Evolutionary conservation across 306 rosid species (phyloP).

Genomic region (Oxytropis ochrocephala): DNA sequence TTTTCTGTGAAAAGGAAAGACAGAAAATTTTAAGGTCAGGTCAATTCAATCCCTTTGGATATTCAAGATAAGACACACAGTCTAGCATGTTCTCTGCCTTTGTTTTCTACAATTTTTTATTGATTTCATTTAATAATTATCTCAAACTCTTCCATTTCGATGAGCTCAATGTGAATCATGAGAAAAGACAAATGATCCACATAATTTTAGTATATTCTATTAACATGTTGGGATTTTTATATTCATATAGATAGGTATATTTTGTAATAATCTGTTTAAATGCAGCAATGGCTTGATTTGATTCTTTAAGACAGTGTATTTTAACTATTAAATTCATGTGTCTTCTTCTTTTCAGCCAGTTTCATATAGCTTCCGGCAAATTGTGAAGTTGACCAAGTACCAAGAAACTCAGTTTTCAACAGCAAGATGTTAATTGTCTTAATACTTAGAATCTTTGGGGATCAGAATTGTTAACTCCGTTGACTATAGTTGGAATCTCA

Average conservation of each 20-base stretch:
- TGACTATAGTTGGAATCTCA: slow-evolving; percentile 31
- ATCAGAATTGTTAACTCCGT: slow-evolving; percentile 27
- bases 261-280: neutral
- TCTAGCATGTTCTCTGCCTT: slow-evolving; percentile 8
- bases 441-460: slow-evolving; percentile 36
- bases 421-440: slow-evolving; percentile 29
- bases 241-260: neutral
- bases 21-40: neutral
- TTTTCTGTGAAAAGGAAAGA: slow-evolving; percentile 9
- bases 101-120: slow-evolving; percentile 6
- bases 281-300: slow-evolving; percentile 31
- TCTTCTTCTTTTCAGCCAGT: slow-evolving; percentile 53
- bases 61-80: neutral
- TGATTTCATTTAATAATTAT: slow-evolving; percentile 21
- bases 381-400: slow-evolving; percentile 45
- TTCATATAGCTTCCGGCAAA: slow-evolving; percentile 26
- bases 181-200: slow-evolving; percentile 25
- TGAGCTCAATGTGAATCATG: slow-evolving; percentile 42
- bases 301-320: slow-evolving; percentile 24
- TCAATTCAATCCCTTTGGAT: neutral
- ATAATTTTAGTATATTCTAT: slow-evolving; percentile 38
- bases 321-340: slow-evolving; percentile 36
- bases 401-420: slow-evolving; percentile 29
- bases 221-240: slow-evolving; percentile 34
- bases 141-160: slow-evolving; percentile 24